phyloP scores from a whole-genome alignment of 2,329 filamentous ascomycete species.

The Rutstroemia sp. region DNA sequence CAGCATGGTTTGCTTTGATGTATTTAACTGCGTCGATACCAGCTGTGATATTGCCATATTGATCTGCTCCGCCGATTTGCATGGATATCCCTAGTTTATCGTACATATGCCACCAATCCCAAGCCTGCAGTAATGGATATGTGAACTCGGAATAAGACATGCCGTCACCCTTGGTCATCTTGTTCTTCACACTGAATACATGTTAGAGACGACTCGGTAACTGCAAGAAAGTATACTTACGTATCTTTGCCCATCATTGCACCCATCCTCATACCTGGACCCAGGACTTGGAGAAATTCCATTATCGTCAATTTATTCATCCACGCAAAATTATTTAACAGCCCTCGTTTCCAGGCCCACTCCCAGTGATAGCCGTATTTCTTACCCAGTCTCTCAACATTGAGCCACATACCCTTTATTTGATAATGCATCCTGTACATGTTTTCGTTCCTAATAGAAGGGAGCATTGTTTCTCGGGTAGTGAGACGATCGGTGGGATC shows the following conservation, averaged over 20 bases:
- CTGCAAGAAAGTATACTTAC: constrained; percentile 41
- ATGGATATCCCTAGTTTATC: constrained; percentile 61
- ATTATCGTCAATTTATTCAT: constrained; percentile 63
- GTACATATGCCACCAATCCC: constrained; percentile 93
- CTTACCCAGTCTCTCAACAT: constrained; percentile 58
- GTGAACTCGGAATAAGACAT: constrained; percentile 92
- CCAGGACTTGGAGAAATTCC: constrained; percentile 69
- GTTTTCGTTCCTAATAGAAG: constrained; percentile 51
- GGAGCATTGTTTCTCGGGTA: constrained; percentile 47
- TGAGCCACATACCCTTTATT: constrained; percentile 63
- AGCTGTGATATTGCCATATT: constrained; percentile 91
- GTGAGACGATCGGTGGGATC: constrained; percentile 67
- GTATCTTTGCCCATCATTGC: constrained; percentile 85
- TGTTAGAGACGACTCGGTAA: background rate
- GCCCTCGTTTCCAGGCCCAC: constrained; percentile 56
- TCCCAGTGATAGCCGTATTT: constrained; percentile 60
- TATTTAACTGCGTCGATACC: constrained; percentile 81
- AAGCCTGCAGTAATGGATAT: constrained; percentile 89
- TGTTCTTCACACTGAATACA: constrained; percentile 58
- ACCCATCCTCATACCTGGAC: constrained; percentile 67
- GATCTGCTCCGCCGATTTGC: constrained; percentile 91
- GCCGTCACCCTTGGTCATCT: constrained; percentile 77
- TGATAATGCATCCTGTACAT: constrained; percentile 62
- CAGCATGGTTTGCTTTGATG: constrained; percentile 52
- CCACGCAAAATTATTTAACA: constrained; percentile 83